Conservation (phyloP, 192 early-diverging fungal species). For the Chytriomyces confervae region DNA sequence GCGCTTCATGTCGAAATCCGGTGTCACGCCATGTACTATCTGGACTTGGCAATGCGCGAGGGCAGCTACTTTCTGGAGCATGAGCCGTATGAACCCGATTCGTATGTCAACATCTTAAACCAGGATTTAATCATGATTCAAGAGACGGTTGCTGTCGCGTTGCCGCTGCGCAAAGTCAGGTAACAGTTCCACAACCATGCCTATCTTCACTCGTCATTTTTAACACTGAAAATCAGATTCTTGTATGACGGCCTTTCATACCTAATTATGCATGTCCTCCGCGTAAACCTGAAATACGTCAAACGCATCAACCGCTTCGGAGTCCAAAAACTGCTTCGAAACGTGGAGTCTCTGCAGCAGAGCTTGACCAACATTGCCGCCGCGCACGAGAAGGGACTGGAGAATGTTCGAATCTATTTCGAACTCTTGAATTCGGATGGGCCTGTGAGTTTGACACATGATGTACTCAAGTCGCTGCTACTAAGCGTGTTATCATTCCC, state of each 20-base stretch:
- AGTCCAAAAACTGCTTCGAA: constrained; percentile 78
- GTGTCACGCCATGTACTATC: constrained; percentile 83
- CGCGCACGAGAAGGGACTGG: constrained; percentile 70
- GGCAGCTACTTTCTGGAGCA: constrained; percentile 83
- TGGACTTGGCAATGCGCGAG: constrained; percentile 90
- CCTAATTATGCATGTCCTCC: constrained; percentile 74
- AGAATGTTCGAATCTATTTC: constrained; percentile 74
- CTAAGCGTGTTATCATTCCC: not conserved
- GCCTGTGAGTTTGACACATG: constrained; percentile 40
- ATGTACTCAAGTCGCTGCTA: not conserved
- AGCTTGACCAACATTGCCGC: constrained; percentile 80
- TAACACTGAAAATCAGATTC: constrained; percentile 52
- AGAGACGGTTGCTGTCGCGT: constrained; percentile 67
- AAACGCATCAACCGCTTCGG: constrained; percentile 71
- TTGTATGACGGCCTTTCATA: constrained; percentile 83
- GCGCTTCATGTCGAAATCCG: constrained; percentile 83
- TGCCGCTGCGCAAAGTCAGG: constrained; percentile 70
- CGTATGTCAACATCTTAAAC: constrained; percentile 86
- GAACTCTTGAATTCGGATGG: constrained; percentile 69
- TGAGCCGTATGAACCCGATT: constrained; percentile 82
- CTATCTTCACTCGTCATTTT: no score
- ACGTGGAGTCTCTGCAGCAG: constrained; percentile 86
- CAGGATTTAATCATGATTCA: constrained; percentile 77
- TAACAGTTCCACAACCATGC: constrained; percentile 28
- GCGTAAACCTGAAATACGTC: constrained; percentile 71